Conservation (phyloP, 2,329 filamentous ascomycete genomes). For the Volutella citrinella region DNA sequence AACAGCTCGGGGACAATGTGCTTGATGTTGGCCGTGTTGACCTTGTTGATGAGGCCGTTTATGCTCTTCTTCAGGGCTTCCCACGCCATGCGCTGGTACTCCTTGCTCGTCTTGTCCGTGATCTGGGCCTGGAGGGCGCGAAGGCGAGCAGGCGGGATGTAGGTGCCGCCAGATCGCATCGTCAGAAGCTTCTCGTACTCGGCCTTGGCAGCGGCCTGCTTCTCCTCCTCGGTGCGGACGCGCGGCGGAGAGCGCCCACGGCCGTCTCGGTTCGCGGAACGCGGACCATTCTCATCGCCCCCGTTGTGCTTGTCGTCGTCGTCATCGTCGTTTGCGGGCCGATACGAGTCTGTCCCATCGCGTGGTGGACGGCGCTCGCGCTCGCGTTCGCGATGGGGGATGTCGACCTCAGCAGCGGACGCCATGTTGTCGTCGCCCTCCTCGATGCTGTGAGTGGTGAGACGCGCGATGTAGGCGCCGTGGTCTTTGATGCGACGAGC, state of each 20-base stretch:
- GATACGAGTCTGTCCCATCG: constrained; percentile 52
- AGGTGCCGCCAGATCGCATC: constrained; percentile 92
- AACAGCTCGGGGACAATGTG: constrained; percentile 95
- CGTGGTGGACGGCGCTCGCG: constrained; percentile 26
- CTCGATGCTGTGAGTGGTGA: no score
- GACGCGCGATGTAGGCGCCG: no score
- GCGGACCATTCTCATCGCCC: no score
- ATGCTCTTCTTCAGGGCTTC: constrained; percentile 98
- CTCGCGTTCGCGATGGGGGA: constrained; percentile 36
- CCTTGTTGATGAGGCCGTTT: constrained; percentile 98
- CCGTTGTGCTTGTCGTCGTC: no score
- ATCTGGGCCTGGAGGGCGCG: constrained; percentile 93
- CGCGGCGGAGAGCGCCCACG: constrained; percentile 38
- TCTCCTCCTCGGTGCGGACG: constrained; percentile 69
- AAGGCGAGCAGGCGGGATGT: constrained; percentile 89
- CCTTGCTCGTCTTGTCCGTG: constrained; percentile 92
- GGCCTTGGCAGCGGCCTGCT: constrained; percentile 83
- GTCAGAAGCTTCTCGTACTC: constrained; percentile 91
- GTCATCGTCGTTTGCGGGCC: constrained; percentile 40
- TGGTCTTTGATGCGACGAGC: no score
- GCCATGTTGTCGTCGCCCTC: constrained; percentile 42
- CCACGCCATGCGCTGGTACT: constrained; percentile 99
- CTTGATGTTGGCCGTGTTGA: constrained; percentile 98
- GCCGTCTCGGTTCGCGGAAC: no score
- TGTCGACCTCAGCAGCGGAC: constrained; percentile 43